Evolutionary conservation across 768 basidiomycete species (phyloP), one percentile per base, ranked within the genome.

Genomic region (Termitomyces sp.): DNA sequence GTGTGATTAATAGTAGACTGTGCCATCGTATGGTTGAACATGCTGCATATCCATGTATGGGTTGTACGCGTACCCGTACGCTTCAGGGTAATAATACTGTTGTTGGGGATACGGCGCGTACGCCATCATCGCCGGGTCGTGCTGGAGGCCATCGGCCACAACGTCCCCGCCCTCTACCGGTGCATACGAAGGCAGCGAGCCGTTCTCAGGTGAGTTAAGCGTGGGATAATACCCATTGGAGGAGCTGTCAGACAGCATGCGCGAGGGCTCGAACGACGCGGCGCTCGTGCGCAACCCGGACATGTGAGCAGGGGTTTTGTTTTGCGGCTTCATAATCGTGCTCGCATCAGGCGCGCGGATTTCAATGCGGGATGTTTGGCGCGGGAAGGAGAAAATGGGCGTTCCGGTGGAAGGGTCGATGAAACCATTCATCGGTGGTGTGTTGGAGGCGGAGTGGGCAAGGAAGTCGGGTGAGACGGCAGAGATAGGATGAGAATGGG

Each of bases 321-420:
- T 35, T 45, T 68, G 62, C 49, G 65, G 53, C 51, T 65, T 71
- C 44, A 64, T 61, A 40, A 66, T 65, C 7, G 64, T 50, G 37
- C 64, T 58, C 45, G 68, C 68, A 21, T 58, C 37, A 2, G 77
- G 88, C 12, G 86, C 80, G 56, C 88, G 85, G 49, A 91, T 91
- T 69, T 88, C 84, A 53, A 91, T 70, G 46, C 88, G 85, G 21
- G 83, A 80, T 55, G 79, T 81, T 66, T 87, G 83, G 19, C 88
- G 81, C 34, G 88, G 85, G 64, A 87, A 82, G 4, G 85, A 76
- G 66, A 91, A 90, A 22, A 90, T 79, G n/a, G 88, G 81, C 14
- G 76, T 74, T 22, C 85, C 87, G 34, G 84, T 84, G 9, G 77
- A 58, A 7, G 85, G 83, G 65, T 89, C 85, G 52, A 87, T 71